These are phyloP conservation scores for Leccinum boreale DNA, from an alignment of 768 basidiomycete species.

Conservation along the genomic window DNA sequence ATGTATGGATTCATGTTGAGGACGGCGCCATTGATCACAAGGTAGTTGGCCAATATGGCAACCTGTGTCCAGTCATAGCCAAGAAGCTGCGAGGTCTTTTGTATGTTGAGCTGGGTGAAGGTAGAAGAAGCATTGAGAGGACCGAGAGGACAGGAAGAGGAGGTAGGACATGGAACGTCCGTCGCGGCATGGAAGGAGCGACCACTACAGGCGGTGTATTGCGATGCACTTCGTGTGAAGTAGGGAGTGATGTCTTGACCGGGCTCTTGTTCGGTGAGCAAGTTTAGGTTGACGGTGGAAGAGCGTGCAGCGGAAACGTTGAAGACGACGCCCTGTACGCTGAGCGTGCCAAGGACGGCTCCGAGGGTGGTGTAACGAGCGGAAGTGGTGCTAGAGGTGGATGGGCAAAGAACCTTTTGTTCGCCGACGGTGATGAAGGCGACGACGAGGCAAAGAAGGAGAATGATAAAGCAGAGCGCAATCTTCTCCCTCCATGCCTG, in stretches of 20 bases:
- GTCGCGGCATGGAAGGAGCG: constrained; percentile 65
- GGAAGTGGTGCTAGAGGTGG: constrained; percentile 40
- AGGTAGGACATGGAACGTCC: constrained; percentile 65
- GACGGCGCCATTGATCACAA: constrained; percentile 92
- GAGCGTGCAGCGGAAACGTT: constrained; percentile 59
- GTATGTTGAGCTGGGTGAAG: constrained; percentile 57
- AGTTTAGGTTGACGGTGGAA: constrained; percentile 52
- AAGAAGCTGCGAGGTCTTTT: constrained; percentile 62
- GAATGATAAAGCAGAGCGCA: constrained; percentile 84
- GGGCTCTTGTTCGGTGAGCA: constrained; percentile 50
- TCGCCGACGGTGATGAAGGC: constrained; percentile 95
- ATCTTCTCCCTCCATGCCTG: constrained; percentile 99
- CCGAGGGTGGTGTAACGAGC: constrained; percentile 54
- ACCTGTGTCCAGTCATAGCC: constrained; percentile 95
- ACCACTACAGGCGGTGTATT: constrained; percentile 63
- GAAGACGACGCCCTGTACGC: constrained; percentile 73
- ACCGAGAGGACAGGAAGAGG: constrained; percentile 65
- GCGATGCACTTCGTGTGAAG: constrained; percentile 68
- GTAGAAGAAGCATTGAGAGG: constrained; percentile 54
- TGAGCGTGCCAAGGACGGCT: constrained; percentile 58
- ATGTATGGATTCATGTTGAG: constrained; percentile 92
- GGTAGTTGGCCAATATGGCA: constrained; percentile 60
- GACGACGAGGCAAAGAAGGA: constrained; percentile 70
- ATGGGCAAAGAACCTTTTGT: constrained; percentile 88
- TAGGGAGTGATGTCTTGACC: constrained; percentile 90